Conservation (phyloP, 768 basidiomycete genomes). For the Dictyophora rubrovolvata region DNA sequence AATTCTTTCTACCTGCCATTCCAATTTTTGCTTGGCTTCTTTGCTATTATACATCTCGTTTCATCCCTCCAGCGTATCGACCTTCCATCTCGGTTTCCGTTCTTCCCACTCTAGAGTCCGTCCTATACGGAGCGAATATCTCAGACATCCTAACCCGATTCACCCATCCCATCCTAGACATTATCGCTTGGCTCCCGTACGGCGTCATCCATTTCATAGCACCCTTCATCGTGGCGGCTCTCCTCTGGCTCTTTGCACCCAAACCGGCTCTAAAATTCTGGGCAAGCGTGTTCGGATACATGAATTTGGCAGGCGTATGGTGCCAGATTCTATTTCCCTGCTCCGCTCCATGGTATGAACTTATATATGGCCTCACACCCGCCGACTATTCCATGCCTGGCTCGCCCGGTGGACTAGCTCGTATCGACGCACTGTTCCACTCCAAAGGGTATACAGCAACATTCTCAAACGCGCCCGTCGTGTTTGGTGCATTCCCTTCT, state of each 20-base stretch:
- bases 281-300: constrained; percentile 82
- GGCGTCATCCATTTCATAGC: constrained; percentile 86
- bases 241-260: constrained; percentile 84
- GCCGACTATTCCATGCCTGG: constrained; percentile 89
- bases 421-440: constrained; percentile 85
- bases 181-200: constrained; percentile 94
- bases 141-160: constrained; percentile 93
- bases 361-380: constrained; percentile 92
- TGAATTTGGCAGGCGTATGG: constrained; percentile 84
- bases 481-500: constrained; percentile 95
- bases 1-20: constrained; percentile 83
- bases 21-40: constrained; percentile 84
- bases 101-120: constrained; percentile 88
- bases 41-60: constrained; percentile 76
- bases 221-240: constrained; percentile 78
- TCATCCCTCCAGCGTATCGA: constrained; percentile 66
- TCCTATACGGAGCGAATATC: constrained; percentile 95
- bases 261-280: constrained; percentile 74
- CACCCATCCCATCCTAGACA: constrained; percentile 86
- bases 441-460: constrained; percentile 62
- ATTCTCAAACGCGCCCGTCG: constrained; percentile 82
- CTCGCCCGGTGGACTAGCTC: constrained; percentile 84
- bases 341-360: constrained; percentile 95
- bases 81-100: constrained; percentile 86
- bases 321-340: constrained; percentile 86